Percentiles rank a stretch among this genome's conserved stretches.
Evolutionary conservation across 805 yeast genomes (phyloP).

Genomic region (Clavispora asparagi): DNA sequence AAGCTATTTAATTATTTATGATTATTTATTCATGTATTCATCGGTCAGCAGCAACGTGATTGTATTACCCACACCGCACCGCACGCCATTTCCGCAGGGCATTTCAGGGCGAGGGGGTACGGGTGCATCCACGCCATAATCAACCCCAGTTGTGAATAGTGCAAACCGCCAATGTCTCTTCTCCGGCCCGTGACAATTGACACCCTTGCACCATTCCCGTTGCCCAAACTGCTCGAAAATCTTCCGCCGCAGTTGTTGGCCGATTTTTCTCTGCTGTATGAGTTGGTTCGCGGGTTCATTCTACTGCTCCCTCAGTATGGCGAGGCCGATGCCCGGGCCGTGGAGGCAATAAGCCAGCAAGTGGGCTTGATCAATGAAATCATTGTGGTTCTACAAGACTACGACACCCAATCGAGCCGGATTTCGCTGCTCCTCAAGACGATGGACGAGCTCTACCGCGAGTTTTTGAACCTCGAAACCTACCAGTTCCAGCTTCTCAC

Average conservation of each 20-base stretch:
- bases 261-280: conserved; percentile 24
- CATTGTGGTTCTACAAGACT: conserved; percentile 13
- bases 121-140: background rate
- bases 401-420: conserved; percentile 11
- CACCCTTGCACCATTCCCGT: conserved; percentile 17
- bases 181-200: conserved; percentile 3
- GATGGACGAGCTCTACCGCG: conserved; percentile 23
- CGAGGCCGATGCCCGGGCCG: conserved; percentile 15
- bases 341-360: conserved; percentile 7
- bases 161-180: background rate
- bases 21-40: no score
- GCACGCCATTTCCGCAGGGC: no score
- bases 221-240: conserved; percentile 24
- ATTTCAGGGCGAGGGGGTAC: no score
- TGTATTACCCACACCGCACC: no score
- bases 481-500: conserved; percentile 35
- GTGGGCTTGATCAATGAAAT: conserved; percentile 18
- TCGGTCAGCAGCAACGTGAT: no score
- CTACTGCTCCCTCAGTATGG: conserved; percentile 20
- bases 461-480: conserved; percentile 31
- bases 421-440: conserved; percentile 22
- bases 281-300: conserved; percentile 21
- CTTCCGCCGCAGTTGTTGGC: conserved; percentile 24
- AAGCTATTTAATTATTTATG: no score
- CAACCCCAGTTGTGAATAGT: background rate